Percentiles rank a stretch among this genome's conserved stretches.
phyloP scores from a whole-genome alignment of 345 rosid species.

The Turnera subulata region DNA sequence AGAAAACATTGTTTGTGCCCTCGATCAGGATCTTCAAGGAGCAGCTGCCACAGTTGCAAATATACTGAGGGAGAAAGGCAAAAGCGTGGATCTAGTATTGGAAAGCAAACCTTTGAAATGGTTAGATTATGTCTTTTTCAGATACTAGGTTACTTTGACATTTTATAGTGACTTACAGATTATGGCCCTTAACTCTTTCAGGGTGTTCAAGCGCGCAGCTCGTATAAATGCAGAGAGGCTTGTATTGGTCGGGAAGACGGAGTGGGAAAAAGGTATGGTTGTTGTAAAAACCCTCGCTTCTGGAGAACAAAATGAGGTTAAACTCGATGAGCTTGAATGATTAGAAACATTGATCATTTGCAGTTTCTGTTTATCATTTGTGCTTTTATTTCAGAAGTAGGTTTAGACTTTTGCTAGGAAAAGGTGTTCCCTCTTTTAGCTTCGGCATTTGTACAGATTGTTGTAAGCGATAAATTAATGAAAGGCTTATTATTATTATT shows the following conservation, averaged over 20 bases:
- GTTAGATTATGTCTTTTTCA: conserved; percentile 8
- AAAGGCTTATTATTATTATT: background rate
- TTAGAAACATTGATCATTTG: too few species aligned
- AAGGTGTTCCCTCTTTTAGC: background rate
- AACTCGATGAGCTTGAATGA: conserved; percentile 60
- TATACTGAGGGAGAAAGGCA: conserved; percentile 68
- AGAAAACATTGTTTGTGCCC: conserved; percentile 78
- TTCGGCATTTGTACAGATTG: background rate
- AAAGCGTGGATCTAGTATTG: conserved; percentile 76
- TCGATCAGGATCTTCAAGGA: conserved; percentile 71
- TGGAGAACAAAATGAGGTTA: conserved; percentile 72
- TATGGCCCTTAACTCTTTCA: conserved; percentile 13
- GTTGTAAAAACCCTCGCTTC: conserved; percentile 71
- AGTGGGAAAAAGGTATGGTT: conserved; percentile 85
- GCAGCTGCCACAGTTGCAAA: conserved; percentile 80
- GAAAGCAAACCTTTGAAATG: conserved; percentile 87
- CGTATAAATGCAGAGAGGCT: conserved; percentile 71
- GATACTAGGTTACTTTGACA: background rate
- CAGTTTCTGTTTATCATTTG: background rate
- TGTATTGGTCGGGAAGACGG: conserved; percentile 68
- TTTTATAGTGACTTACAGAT: background rate
- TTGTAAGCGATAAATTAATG: background rate
- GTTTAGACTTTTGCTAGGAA: too few species aligned
- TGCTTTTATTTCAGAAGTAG: background rate
- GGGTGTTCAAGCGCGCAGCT: conserved; percentile 92